Percentiles rank a stretch among this genome's conserved stretches.
Conservation (phyloP, 164 flowering plant genomes). For the Nelumbo lutea region DNA sequence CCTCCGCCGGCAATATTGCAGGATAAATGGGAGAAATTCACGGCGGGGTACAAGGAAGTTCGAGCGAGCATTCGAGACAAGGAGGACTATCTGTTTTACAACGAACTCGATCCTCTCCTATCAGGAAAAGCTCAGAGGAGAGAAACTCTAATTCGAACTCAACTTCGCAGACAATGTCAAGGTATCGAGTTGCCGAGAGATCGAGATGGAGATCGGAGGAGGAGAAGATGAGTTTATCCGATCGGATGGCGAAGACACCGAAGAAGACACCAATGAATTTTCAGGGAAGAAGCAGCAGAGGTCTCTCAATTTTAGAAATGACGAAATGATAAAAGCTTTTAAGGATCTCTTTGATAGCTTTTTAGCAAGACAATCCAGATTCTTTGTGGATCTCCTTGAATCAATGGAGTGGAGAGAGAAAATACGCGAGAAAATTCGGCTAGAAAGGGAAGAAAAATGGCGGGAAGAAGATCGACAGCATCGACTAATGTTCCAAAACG, state of each 20-base stretch:
- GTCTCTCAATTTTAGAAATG: not conserved
- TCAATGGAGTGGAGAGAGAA: slow-evolving; percentile 10
- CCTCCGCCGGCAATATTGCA: not conserved
- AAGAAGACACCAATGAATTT: slow-evolving; percentile 1
- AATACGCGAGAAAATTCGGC: slow-evolving; percentile 1
- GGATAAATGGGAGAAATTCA: slow-evolving; percentile 15
- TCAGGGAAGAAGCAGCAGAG: slow-evolving; percentile 3
- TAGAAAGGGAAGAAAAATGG: slow-evolving; percentile 11
- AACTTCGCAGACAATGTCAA: not conserved
- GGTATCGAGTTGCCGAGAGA: not conserved
- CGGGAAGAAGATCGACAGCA: slow-evolving; percentile 9
- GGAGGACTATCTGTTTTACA: slow-evolving; percentile 8
- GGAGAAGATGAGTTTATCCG: not conserved
- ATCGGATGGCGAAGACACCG: slow-evolving; percentile 7
- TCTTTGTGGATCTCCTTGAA: slow-evolving; percentile 4
- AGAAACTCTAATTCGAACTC: not conserved
- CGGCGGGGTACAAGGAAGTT: slow-evolving; percentile 9
- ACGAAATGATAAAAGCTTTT: not conserved
- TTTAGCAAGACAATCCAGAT: slow-evolving; percentile 2
- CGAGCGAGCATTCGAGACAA: slow-evolving; percentile 1
- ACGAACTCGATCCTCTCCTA: slow-evolving; percentile 11
- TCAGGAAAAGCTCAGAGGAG: not conserved
- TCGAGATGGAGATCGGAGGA: too few relatives aligned
- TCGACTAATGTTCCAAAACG: slow-evolving; percentile 8
- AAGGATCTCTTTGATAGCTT: slow-evolving; percentile 12